A percentile compares a stretch with the other conserved stretches of the same genome.
phyloP scores from a whole-genome alignment of 495 filamentous ascomycete species.

The Copromyces sp. region DNA sequence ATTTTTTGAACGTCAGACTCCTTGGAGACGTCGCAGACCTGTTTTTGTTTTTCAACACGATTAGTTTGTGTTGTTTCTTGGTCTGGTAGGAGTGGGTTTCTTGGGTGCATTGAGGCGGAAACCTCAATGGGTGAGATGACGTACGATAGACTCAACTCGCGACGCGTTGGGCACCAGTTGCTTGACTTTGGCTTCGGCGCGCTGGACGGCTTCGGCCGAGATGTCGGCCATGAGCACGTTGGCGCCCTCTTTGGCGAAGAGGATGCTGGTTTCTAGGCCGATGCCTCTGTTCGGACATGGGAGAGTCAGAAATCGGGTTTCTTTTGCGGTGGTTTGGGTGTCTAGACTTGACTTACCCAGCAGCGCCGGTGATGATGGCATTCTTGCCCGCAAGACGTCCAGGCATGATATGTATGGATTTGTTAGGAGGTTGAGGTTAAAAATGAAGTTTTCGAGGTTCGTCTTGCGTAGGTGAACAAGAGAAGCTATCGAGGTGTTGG shows the following conservation, averaged over 20 bases:
- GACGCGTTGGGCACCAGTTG: slow-evolving; percentile 54
- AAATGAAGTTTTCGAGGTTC: neutral
- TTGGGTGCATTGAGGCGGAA: too few species aligned
- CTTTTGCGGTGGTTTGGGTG: neutral
- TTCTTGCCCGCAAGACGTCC: slow-evolving; percentile 82
- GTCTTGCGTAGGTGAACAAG: neutral
- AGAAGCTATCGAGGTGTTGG: neutral
- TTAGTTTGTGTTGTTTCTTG: neutral
- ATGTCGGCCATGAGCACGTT: slow-evolving; percentile 81
- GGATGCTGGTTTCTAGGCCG: slow-evolving; percentile 86
- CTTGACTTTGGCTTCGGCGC: slow-evolving; percentile 56
- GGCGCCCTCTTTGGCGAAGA: slow-evolving; percentile 86
- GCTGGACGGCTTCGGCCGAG: slow-evolving; percentile 56
- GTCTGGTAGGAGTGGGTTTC: neutral
- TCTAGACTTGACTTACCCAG: slow-evolving; percentile 53
- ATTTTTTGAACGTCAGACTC: slow-evolving; percentile 62
- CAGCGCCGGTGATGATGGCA: slow-evolving; percentile 86
- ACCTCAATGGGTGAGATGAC: neutral
- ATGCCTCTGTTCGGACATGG: slow-evolving; percentile 56
- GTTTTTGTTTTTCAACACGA: neutral
- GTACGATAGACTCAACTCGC: slow-evolving; percentile 49
- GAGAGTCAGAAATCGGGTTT: slow-evolving; percentile 5
- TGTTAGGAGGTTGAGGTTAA: neutral
- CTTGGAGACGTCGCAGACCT: slow-evolving; percentile 54
- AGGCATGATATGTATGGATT: slow-evolving; percentile 13